Evolutionary conservation across 192 early-diverging fungal species (phyloP), one percentile per base, ranked within the genome.

Genomic region (Backusella australiensis): DNA sequence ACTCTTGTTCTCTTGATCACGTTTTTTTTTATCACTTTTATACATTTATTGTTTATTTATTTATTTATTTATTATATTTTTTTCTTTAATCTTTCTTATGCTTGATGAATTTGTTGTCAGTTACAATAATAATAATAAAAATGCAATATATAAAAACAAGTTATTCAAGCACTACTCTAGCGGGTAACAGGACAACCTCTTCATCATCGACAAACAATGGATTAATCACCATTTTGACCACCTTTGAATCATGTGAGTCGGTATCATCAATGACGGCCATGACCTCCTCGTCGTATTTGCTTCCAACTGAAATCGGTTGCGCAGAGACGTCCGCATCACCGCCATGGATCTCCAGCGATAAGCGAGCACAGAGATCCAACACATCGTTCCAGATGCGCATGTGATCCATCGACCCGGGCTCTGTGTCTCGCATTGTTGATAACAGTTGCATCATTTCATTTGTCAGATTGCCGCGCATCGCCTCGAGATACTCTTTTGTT

Each of bases 161-260:
- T 67, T 65, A 82, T 67, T 72, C 81, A 71, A 82, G 35, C 1
- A 83, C 34, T 0, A 83, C 82, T 65, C 74, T 76, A 19, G 82
- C 82, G 29, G 75, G 68, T 17, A 80, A 46, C 32, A 79, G 52
- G 7, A 83, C 73, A 42, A 67, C 67, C 32, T 80, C 75, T 35
- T 80, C 75, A 67, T 83, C 82, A 73, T 83, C 77, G 42, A 79
- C 71, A 49, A 83, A 83, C 32, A 83, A 36, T 23, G 77, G 78
- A 71, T 72, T 78, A 5, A 83, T 70, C 12, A 74, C 72, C n/a
- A 76, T 53, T 29, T 74, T 77, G 34, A 83, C 82, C 3, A 68
- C 71, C 49, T 76, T 75, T n/a, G 71, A 46, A 14, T 77, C 49
- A 73, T 76, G 26, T 34, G 68, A 34, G 7, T 52, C 66, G 5